A percentile compares a stretch with the other conserved stretches of the same genome.
Evolutionary conservation across 2,329 filamentous ascomycete species (phyloP).

Genomic region (Neurospora sp.): DNA sequence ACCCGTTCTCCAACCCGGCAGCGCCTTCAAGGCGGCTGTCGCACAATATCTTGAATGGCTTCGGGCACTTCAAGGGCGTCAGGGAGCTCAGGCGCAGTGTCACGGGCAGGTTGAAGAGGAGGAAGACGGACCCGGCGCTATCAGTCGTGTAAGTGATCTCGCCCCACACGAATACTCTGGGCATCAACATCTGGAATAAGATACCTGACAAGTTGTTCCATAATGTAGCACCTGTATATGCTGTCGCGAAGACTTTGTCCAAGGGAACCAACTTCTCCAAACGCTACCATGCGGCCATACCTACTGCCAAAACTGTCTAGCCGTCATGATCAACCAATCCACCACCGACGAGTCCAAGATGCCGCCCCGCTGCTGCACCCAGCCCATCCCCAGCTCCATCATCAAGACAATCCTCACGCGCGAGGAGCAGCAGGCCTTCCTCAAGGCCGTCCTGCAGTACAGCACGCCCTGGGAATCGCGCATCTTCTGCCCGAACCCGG

Average conservation of each 20-base stretch:
- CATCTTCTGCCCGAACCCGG: conserved; percentile 48
- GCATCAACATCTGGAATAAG: neutral
- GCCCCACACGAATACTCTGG: neutral
- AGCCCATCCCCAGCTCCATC: conserved; percentile 39
- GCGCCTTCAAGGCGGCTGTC: conserved; percentile 15
- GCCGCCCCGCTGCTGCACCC: conserved; percentile 52
- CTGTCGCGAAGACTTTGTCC: conserved; percentile 44
- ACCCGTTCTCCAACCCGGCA: conserved; percentile 22
- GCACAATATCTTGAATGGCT: neutral
- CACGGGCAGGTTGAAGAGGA: conserved; percentile 31
- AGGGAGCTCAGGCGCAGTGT: conserved; percentile 36
- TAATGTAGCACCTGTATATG: conserved; percentile 43
- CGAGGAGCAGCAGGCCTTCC: conserved; percentile 44
- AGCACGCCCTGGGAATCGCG: conserved; percentile 47
- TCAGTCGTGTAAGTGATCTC: conserved; percentile 23
- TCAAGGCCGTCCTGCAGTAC: conserved; percentile 48
- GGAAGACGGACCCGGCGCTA: conserved; percentile 5
- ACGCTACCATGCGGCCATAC: conserved; percentile 48
- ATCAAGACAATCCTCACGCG: conserved; percentile 39
- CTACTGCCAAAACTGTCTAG: conserved; percentile 46
- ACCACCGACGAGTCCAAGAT: conserved; percentile 48
- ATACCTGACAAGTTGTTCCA: neutral
- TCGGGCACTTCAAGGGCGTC: conserved; percentile 32
- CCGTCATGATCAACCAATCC: conserved; percentile 44
- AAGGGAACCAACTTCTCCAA: conserved; percentile 30